These are phyloP conservation scores for Kwoniella europaea DNA, from an alignment of 768 basidiomycete genomes.

Conservation along the genomic window DNA sequence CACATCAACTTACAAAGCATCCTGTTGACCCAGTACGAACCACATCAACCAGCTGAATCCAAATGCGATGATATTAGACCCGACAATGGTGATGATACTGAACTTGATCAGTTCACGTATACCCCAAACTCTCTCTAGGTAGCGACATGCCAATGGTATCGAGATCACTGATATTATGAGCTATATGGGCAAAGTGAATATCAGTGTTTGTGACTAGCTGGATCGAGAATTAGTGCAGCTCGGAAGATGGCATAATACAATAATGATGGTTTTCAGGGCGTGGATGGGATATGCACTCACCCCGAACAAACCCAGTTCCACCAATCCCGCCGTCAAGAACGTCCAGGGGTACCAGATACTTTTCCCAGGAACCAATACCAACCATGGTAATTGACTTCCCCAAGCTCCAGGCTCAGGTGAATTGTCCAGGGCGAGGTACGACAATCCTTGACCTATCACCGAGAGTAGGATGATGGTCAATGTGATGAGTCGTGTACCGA, in stretches of 20 bases:
- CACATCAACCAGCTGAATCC: conserved; percentile 84
- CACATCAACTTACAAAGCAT: conserved; percentile 54
- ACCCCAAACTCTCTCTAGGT: conserved; percentile 95
- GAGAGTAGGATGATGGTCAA: conserved; percentile 40
- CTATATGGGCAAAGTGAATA: conserved; percentile 60
- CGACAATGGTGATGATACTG: conserved; percentile 74
- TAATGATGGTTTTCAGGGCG: neutral
- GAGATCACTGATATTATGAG: conserved; percentile 75
- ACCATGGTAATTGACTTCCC: conserved; percentile 63
- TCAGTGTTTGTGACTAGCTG: neutral
- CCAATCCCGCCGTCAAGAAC: conserved; percentile 81
- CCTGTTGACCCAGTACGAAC: conserved; percentile 68
- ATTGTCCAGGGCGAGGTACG: conserved; percentile 26
- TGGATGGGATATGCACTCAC: conserved; percentile 61
- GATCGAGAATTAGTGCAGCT: no score
- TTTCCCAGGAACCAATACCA: conserved; percentile 79
- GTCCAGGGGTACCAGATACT: conserved; percentile 91
- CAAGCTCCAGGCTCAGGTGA: conserved; percentile 9
- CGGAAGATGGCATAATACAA: neutral
- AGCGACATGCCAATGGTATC: conserved; percentile 81
- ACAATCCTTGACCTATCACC: conserved; percentile 30
- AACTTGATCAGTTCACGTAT: conserved; percentile 83
- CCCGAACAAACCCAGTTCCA: conserved; percentile 82
- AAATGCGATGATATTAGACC: conserved; percentile 86
- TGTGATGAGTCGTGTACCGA: conserved; percentile 50